Conservation (phyloP, 495 filamentous ascomycete species). For the Xylaria longipes region DNA sequence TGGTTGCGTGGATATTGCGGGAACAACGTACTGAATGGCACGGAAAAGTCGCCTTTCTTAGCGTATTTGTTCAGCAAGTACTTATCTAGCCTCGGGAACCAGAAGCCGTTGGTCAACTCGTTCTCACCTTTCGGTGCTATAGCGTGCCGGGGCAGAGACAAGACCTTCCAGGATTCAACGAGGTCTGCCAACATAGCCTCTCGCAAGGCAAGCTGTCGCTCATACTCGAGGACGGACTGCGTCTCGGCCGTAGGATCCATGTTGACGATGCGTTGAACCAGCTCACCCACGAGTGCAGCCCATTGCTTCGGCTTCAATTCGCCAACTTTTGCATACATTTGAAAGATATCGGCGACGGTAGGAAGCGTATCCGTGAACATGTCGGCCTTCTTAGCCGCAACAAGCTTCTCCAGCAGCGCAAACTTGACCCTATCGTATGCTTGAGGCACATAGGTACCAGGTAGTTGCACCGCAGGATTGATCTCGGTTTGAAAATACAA, state of each 20-base stretch:
- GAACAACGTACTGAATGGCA: conserved; percentile 42
- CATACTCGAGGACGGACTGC: conserved; percentile 30
- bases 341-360: conserved; percentile 47
- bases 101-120: conserved; percentile 32
- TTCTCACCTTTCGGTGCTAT: conserved; percentile 10
- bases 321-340: conserved; percentile 42
- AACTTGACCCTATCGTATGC: conserved; percentile 31
- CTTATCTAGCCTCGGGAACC: conserved; percentile 33
- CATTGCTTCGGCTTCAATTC: conserved; percentile 41
- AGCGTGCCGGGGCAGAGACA: conserved; percentile 34
- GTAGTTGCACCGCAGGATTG: conserved; percentile 36
- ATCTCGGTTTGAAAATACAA: conserved; percentile 48
- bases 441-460: conserved; percentile 29
- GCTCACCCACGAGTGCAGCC: conserved; percentile 41
- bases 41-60: conserved; percentile 28
- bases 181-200: conserved; percentile 48
- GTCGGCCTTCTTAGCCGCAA: conserved; percentile 41
- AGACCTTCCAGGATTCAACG: conserved; percentile 47
- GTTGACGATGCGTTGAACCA: conserved; percentile 42
- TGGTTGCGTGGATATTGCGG: conserved; percentile 34
- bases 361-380: conserved; percentile 45
- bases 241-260: conserved; percentile 34
- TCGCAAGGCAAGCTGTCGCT: conserved; percentile 36
- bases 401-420: conserved; percentile 37
- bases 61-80: conserved; percentile 23